A percentile compares a stretch with the other conserved stretches of the same genome.
These are phyloP conservation scores for Orychophragmus violaceus DNA, from an alignment of 345 rosid genomes.

Conservation along the genomic window DNA sequence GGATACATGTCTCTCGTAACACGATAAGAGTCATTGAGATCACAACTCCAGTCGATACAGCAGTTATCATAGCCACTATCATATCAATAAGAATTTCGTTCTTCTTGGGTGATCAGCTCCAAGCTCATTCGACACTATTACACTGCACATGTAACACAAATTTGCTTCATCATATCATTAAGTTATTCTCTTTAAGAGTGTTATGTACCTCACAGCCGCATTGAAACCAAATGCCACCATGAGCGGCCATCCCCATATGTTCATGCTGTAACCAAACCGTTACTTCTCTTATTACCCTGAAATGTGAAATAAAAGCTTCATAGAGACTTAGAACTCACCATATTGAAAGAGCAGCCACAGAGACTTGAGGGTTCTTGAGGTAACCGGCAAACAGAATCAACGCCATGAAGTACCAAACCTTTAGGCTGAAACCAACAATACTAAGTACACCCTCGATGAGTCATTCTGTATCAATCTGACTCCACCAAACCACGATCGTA, in stretches of 20 bases:
- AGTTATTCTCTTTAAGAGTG: not conserved
- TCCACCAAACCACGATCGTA: conserved; percentile 72
- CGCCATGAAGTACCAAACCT: conserved; percentile 72
- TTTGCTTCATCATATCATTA: not conserved
- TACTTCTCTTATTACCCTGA: not conserved
- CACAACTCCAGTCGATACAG: conserved; percentile 31
- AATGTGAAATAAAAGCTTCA: not conserved
- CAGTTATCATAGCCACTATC: conserved; percentile 50
- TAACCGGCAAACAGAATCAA: conserved; percentile 70
- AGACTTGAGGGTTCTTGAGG: conserved; percentile 53
- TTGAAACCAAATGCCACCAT: conserved; percentile 63
- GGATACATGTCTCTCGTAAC: conserved; percentile 41
- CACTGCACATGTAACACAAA: conserved; percentile 47
- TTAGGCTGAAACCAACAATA: conserved; percentile 44
- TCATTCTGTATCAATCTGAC: not conserved
- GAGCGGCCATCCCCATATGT: conserved; percentile 62
- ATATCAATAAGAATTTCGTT: conserved; percentile 45
- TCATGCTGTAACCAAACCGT: conserved; percentile 40
- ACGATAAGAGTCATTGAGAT: conserved; percentile 38
- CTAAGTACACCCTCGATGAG: not conserved
- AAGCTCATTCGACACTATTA: conserved; percentile 71
- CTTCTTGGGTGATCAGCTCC: conserved; percentile 77
- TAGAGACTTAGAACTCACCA: conserved; percentile 35
- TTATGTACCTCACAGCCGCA: conserved; percentile 54
- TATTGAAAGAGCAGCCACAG: conserved; percentile 63